Percentiles rank a stretch among this genome's conserved stretches.
These are phyloP conservation scores for Senecio squalidus DNA, from an alignment of 140 eudicot genomes.

Conservation along the genomic window DNA sequence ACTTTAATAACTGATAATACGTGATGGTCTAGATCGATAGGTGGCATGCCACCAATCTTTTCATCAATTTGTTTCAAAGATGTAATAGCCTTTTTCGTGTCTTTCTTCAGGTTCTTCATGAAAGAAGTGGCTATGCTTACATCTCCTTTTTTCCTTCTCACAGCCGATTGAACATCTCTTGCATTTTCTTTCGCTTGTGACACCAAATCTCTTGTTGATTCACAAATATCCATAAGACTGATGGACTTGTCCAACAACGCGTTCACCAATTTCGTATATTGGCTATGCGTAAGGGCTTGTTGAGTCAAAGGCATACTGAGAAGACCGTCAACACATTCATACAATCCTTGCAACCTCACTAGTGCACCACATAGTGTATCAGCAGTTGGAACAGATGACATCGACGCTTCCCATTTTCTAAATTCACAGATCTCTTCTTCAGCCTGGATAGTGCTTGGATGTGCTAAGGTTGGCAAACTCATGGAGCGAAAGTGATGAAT, in stretches of 20 bases:
- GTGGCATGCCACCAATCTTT: slow-evolving; percentile 31
- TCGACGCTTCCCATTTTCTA: slow-evolving; percentile 36
- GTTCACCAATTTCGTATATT: slow-evolving; percentile 40
- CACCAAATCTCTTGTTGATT: slow-evolving; percentile 46
- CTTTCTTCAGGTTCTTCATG: slow-evolving; percentile 52
- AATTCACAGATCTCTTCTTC: slow-evolving; percentile 46
- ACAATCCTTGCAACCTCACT: slow-evolving; percentile 35
- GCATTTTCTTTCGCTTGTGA: slow-evolving; percentile 42
- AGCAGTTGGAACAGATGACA: slow-evolving; percentile 32
- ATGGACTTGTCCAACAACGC: slow-evolving; percentile 51
- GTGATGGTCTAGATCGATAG: slow-evolving; percentile 34
- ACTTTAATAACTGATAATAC: slow-evolving; percentile 37
- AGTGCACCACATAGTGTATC: slow-evolving; percentile 37
- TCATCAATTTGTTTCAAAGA: slow-evolving; percentile 44
- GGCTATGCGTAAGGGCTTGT: slow-evolving; percentile 48
- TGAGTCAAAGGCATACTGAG: slow-evolving; percentile 51
- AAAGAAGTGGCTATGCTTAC: slow-evolving; percentile 35
- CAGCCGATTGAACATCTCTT: slow-evolving; percentile 45
- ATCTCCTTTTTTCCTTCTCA: slow-evolving; percentile 55
- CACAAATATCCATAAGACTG: slow-evolving; percentile 52
- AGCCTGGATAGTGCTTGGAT: slow-evolving; percentile 41
- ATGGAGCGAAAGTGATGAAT: slow-evolving; percentile 41
- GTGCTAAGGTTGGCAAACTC: slow-evolving; percentile 47
- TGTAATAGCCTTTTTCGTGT: slow-evolving; percentile 38
- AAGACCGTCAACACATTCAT: slow-evolving; percentile 38